Conservation (phyloP, 2,329 filamentous ascomycete species). For the Ascochyta rabiei region DNA sequence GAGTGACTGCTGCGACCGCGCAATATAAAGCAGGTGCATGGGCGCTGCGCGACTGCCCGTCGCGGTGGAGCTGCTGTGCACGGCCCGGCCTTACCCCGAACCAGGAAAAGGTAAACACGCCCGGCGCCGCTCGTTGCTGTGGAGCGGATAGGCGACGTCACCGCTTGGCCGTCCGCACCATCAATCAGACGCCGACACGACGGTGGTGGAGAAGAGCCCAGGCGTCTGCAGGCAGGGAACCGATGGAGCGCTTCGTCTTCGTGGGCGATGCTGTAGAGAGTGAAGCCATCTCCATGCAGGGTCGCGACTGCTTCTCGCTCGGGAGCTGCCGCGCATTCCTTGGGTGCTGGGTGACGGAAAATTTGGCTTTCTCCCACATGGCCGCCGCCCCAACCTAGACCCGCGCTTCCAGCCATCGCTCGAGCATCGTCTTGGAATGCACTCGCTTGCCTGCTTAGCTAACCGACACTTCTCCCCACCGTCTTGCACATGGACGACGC, state of each 20-base stretch:
- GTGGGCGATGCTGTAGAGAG: constrained; percentile 6
- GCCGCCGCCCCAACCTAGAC: constrained; percentile 12
- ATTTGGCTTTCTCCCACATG: constrained; percentile 9
- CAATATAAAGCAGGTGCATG: constrained; percentile 43
- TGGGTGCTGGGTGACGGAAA: constrained; percentile 14
- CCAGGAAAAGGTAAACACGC: constrained; percentile 38
- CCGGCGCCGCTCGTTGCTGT: constrained; percentile 28
- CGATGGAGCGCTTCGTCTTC: not conserved
- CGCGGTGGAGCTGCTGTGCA: constrained; percentile 20
- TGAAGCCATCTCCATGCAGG: not conserved
- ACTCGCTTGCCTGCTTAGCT: constrained; percentile 3
- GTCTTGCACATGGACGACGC: constrained; percentile 21
- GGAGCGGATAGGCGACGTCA: constrained; percentile 36
- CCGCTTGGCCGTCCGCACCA: constrained; percentile 30
- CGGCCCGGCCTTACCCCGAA: constrained; percentile 28
- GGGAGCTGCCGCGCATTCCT: constrained; percentile 27
- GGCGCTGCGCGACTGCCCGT: constrained; percentile 7
- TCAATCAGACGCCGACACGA: constrained; percentile 27
- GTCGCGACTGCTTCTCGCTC: not conserved
- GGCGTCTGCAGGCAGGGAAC: not conserved
- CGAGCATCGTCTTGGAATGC: constrained; percentile 13
- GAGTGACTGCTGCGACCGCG: constrained; percentile 33
- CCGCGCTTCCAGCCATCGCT: constrained; percentile 1
- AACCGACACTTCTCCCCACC: not conserved
- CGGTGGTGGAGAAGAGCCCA: constrained; percentile 7